These are phyloP conservation scores for Hemileccinum impolitum DNA, from an alignment of 768 basidiomycete genomes.

Conservation along the genomic window DNA sequence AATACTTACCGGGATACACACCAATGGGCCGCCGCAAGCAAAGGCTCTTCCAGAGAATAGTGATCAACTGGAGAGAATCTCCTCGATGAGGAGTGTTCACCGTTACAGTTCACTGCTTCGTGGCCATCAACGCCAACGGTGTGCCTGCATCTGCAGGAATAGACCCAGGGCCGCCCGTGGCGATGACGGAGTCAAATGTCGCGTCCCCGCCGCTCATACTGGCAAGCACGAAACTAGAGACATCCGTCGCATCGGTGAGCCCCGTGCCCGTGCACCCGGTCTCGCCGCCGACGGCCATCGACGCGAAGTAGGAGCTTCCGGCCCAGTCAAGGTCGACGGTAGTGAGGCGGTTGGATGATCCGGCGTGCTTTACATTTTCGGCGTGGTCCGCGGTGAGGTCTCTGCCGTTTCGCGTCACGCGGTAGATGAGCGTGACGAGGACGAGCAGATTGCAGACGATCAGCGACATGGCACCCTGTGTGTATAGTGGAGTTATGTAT, in stretches of 20 bases:
- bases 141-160: too few relatives aligned
- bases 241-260: too few relatives aligned
- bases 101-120: too few relatives aligned
- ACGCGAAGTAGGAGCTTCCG: not conserved
- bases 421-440: slow-evolving; percentile 34
- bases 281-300: not conserved
- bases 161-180: too few relatives aligned
- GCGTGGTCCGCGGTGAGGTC: slow-evolving; percentile 10
- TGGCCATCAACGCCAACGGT: too few relatives aligned
- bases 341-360: slow-evolving; percentile 16
- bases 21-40: not conserved
- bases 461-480: slow-evolving; percentile 35
- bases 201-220: too few relatives aligned
- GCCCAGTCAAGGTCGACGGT: slow-evolving; percentile 24
- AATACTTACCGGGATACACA: too few relatives aligned
- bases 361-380: not conserved
- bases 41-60: too few relatives aligned
- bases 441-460: slow-evolving; percentile 43
- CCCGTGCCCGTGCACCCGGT: not conserved
- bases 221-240: not conserved
- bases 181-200: too few relatives aligned
- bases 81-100: too few relatives aligned
- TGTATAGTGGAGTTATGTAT: not conserved
- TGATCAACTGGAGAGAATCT: too few relatives aligned
- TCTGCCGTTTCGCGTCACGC: slow-evolving; percentile 5